phyloP scores from a whole-genome alignment of 331 rosid species.

The Cucumis variabilis region DNA sequence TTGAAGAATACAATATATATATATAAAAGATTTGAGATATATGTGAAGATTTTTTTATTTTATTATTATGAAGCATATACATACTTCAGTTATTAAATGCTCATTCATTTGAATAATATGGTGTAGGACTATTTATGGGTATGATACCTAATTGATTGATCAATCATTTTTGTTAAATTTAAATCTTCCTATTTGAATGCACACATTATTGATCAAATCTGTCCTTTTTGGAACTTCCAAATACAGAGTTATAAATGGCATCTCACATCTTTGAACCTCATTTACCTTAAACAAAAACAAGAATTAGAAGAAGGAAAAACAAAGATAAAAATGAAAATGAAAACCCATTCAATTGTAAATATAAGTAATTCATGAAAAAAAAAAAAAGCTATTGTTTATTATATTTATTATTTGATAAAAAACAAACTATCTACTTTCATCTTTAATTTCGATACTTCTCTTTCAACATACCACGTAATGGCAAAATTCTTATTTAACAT shows the following conservation, averaged over 20 bases:
- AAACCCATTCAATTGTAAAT: no score
- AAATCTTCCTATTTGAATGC: background rate
- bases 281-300: background rate
- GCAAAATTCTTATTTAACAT: no score
- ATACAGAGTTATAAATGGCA: background rate
- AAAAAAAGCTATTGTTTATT: no score
- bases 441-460: no score
- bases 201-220: background rate
- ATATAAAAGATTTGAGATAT: background rate
- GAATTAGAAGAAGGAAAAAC: background rate
- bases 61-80: background rate
- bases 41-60: background rate
- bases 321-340: no score
- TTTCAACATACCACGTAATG: no score
- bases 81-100: constrained; percentile 2
- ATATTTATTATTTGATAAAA: no score
- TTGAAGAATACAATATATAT: background rate
- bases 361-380: no score
- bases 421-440: no score
- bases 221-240: constrained; percentile 6
- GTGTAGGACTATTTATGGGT: background rate
- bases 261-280: background rate
- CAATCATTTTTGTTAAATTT: background rate
- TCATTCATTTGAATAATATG: constrained; percentile 2
- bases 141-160: background rate